Evolutionary conservation across 2,329 filamentous ascomycete species (phyloP), one percentile per base, ranked within the genome.

Genomic region (Talaromyces pinophilus): DNA sequence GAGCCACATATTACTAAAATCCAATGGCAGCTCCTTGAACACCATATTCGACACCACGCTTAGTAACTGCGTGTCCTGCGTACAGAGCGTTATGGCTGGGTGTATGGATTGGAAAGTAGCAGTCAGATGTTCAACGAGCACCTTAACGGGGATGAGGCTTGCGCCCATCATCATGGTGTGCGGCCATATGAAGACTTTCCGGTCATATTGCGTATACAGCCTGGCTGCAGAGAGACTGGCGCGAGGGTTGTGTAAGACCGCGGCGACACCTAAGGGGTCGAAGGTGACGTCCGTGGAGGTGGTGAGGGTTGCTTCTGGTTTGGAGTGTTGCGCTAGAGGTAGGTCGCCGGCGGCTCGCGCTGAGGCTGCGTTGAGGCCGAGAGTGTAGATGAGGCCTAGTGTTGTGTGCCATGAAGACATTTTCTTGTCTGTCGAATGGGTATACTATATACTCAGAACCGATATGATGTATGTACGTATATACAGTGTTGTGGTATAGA

Each of bases 211-310:
- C 6, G 72, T 71, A 38, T 76, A 76, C 3, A 76, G 69, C 35
- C 71, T 68, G 17, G 73, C 74, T 11, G 74, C 73, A 54, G 73
- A 75, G 40, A 71, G 63, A 42, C 73, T 71, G 57, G 72, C 75
- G 22, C 75, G 74, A 2, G 74, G 73, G 64, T 76, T 76, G 60
- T 70, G 69, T 3, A 76, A 70, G 19, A 76, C 70, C 0, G 75
- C 75, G 0, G 75, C 75, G 19, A 76, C 75, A 48, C 73, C 75
- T n/a, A 76, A 72, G 5, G 75, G 75, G 55, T 76, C 75, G 63
- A 76, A 76, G 10, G 74, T 72, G 35, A 76, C 71, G 1, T 67
- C 54, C 25, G 52, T 64, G 3, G 70, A 69, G 52, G 65, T 52
- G 35, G 62, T 63, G 52, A 71, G 67, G 19, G 48, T 67, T 17